A percentile compares a stretch with the other conserved stretches of the same genome.
These are phyloP conservation scores for Coemansia sp. DNA, from an alignment of 192 early-diverging fungal species.

Conservation along the genomic window DNA sequence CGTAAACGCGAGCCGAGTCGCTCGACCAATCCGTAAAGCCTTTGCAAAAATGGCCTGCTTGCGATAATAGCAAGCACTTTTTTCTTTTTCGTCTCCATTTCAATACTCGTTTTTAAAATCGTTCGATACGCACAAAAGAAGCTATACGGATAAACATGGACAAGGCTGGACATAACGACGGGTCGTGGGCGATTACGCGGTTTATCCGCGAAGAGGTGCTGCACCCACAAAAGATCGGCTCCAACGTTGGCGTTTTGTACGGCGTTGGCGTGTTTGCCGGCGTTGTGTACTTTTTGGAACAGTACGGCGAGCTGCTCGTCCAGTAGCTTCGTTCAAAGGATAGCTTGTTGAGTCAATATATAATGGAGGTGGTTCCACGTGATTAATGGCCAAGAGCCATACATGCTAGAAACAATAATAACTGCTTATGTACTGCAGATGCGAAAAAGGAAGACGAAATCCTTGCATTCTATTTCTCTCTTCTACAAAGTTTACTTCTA, in stretches of 20 bases:
- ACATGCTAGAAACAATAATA: background rate
- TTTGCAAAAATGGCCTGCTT: background rate
- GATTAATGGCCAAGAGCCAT: background rate
- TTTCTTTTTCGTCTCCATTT: background rate
- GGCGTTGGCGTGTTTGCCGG: conserved; percentile 52
- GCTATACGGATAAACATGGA: conserved; percentile 4
- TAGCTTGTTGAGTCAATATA: background rate
- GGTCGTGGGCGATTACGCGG: conserved; percentile 47
- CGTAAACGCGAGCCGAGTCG: background rate
- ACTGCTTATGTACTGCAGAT: background rate
- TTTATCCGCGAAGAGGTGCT: conserved; percentile 51
- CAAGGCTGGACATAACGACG: conserved; percentile 28
- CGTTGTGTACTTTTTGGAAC: conserved; percentile 49
- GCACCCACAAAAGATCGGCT: conserved; percentile 31
- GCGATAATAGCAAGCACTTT: background rate
- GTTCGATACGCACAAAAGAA: background rate
- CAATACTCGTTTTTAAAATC: background rate
- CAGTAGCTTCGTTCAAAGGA: conserved; percentile 14
- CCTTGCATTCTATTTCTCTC: too few species aligned
- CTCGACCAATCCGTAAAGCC: too few species aligned
- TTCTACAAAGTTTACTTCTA: background rate
- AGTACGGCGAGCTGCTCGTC: conserved; percentile 45
- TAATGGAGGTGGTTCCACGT: background rate
- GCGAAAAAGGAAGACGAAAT: too few species aligned
- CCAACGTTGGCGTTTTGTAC: conserved; percentile 50